Conservation (phyloP, 1,284 basidiomycete species). For the Sutorius eximius region DNA sequence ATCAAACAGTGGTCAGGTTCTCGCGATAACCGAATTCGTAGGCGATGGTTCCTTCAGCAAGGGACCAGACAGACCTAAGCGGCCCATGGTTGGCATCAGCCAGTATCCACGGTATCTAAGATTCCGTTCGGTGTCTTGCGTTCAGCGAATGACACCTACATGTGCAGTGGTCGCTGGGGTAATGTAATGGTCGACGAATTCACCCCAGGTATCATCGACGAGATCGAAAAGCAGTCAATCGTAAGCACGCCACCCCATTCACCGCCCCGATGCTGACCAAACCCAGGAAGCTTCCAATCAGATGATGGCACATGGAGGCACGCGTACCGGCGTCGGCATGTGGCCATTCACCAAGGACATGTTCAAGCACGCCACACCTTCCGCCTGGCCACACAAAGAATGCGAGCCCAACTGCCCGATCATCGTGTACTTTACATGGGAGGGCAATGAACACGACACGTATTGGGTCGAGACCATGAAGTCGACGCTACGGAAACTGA, state of each 20-base stretch:
- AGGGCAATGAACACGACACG: conserved; percentile 20
- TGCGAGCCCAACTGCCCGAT: conserved; percentile 20
- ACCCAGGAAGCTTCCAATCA: conserved; percentile 8
- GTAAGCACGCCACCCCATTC: neutral
- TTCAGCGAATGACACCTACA: neutral
- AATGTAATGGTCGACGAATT: conserved; percentile 21
- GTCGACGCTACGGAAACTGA: conserved; percentile 8
- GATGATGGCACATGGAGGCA: conserved; percentile 7
- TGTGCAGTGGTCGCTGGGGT: conserved; percentile 20
- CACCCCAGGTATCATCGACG: conserved; percentile 14
- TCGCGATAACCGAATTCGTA: neutral
- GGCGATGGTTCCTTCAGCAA: conserved; percentile 1
- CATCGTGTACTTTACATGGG: conserved; percentile 25
- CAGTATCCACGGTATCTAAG: conserved; percentile 9
- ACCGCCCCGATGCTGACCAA: neutral
- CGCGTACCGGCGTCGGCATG: conserved; percentile 15
- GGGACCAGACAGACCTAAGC: neutral
- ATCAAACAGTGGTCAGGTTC: neutral
- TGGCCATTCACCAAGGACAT: conserved; percentile 29
- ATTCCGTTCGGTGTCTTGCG: neutral
- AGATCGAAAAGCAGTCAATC: conserved; percentile 10
- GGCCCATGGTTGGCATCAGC: conserved; percentile 2
- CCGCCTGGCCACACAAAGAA: conserved; percentile 29
- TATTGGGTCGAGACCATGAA: conserved; percentile 26
- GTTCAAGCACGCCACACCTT: conserved; percentile 19